Evolutionary conservation across 2,329 filamentous ascomycete species (phyloP).

Genomic region (Coleophoma cylindrospora): DNA sequence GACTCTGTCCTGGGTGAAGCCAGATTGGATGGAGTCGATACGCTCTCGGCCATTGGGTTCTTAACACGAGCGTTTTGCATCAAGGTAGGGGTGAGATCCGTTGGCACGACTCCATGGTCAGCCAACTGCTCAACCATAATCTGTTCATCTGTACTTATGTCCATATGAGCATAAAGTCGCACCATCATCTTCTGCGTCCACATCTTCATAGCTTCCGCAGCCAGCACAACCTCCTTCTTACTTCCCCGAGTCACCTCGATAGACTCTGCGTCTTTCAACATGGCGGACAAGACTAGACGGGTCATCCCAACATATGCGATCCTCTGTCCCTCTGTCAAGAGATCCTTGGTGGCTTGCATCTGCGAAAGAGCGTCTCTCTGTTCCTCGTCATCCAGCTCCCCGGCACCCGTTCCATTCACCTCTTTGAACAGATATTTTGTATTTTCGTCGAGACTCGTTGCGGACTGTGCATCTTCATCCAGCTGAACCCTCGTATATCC

Average conservation of each 20-base stretch:
- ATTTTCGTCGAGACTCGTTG: constrained; percentile 95
- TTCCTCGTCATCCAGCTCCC: constrained; percentile 67
- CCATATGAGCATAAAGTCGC: constrained; percentile 91
- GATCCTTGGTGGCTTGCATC: constrained; percentile 91
- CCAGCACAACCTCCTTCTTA: constrained; percentile 67
- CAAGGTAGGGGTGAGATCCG: constrained; percentile 77
- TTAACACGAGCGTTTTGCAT: constrained; percentile 91
- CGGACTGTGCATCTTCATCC: constrained; percentile 90
- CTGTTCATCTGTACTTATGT: constrained; percentile 85
- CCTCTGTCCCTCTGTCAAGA: constrained; percentile 90
- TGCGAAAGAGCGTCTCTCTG: constrained; percentile 82
- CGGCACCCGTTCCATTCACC: constrained; percentile 50
- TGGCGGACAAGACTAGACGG: constrained; percentile 71
- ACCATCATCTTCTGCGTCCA: constrained; percentile 99
- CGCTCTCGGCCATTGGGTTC: constrained; percentile 72
- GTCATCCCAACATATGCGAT: constrained; percentile 94
- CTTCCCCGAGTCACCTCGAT: constrained; percentile 55
- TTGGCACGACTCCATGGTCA: constrained; percentile 82
- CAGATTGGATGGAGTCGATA: constrained; percentile 19
- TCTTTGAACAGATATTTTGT: constrained; percentile 94
- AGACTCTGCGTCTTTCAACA: constrained; percentile 64
- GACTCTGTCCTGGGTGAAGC: constrained; percentile 18
- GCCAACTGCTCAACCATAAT: constrained; percentile 98
- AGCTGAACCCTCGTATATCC: constrained; percentile 94
- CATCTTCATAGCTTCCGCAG: constrained; percentile 80